A percentile compares a stretch with the other conserved stretches of the same genome.
Conservation (phyloP, 2,329 filamentous ascomycete species). For the Aspergillus eucalypticola region DNA sequence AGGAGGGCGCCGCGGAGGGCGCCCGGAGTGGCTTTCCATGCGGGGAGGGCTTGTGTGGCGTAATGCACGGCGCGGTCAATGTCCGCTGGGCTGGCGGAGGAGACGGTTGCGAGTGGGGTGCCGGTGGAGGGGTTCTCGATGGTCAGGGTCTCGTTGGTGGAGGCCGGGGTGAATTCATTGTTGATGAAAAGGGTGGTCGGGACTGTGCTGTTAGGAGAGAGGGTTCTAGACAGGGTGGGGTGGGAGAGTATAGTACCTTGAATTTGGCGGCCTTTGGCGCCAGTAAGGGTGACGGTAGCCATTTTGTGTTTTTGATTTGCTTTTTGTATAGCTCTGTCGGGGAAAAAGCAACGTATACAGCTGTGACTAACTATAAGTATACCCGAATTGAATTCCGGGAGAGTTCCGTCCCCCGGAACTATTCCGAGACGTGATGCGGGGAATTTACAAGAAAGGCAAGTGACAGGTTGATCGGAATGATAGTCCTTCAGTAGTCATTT, state of each 20-base stretch:
- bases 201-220: constrained; percentile 15
- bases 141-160: constrained; percentile 18
- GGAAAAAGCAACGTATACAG: no score
- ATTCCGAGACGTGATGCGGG: no score
- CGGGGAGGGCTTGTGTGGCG: constrained; percentile 22
- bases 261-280: constrained; percentile 1
- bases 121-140: constrained; percentile 30
- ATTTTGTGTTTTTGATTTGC: background rate
- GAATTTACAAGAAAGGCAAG: no score
- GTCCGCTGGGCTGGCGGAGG: constrained; percentile 27
- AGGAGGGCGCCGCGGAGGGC: constrained; percentile 22
- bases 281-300: background rate
- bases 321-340: background rate
- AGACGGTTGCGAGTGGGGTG: constrained; percentile 22
- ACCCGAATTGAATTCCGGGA: no score
- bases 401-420: no score
- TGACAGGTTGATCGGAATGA: no score
- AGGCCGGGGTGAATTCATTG: constrained; percentile 29
- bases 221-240: no score
- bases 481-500: no score
- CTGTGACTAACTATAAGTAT: no score
- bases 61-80: constrained; percentile 27
- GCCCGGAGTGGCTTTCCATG: constrained; percentile 26
- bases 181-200: constrained; percentile 32
- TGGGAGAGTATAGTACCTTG: background rate